Conservation (phyloP, 495 filamentous ascomycete species). For the Penicillium canariense region DNA sequence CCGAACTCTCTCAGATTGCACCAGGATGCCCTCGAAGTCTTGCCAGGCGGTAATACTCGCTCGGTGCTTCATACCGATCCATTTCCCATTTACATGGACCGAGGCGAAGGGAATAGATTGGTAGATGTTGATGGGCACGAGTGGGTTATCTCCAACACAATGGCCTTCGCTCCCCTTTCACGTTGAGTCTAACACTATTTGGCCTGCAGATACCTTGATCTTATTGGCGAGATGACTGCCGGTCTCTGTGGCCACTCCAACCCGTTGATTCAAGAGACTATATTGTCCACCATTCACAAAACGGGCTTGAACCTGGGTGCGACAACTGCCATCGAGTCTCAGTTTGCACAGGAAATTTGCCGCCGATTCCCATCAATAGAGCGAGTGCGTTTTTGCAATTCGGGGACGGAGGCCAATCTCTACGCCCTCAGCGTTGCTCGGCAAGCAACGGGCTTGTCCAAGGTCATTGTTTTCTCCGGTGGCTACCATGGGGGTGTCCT, state of each 20-base stretch:
- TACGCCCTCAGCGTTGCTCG: constrained; percentile 32
- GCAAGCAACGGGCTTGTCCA: constrained; percentile 13
- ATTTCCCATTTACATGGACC: constrained; percentile 51
- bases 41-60: constrained; percentile 63
- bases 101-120: constrained; percentile 36
- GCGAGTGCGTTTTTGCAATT: constrained; percentile 37
- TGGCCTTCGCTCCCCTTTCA: not conserved
- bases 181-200: not conserved
- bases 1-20: not conserved
- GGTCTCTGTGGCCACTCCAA: constrained; percentile 9
- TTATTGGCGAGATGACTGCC: constrained; percentile 6
- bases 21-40: not conserved
- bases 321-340: not conserved
- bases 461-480: constrained; percentile 31
- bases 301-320: constrained; percentile 4
- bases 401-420: constrained; percentile 39
- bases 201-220: not conserved
- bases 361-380: constrained; percentile 31
- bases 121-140: constrained; percentile 20
- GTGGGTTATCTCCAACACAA: not conserved
- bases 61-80: constrained; percentile 55
- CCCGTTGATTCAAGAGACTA: not conserved
- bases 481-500: constrained; percentile 30
- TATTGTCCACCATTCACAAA: not conserved
- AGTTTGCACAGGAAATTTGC: constrained; percentile 16